These are phyloP conservation scores for Heliosperma pusillum DNA, from an alignment of 148 eudicot species.

Conservation along the genomic window DNA sequence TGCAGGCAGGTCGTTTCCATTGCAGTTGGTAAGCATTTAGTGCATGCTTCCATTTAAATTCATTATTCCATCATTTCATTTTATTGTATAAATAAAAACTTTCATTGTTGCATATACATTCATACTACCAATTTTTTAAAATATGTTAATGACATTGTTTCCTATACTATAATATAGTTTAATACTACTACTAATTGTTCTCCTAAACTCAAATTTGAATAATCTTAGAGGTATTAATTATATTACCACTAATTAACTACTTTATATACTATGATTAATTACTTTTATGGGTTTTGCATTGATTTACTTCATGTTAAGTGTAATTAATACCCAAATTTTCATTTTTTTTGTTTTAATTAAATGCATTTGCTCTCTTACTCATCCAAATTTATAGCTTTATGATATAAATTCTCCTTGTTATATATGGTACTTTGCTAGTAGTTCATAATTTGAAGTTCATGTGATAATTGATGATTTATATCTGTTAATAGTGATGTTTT, in stretches of 20 bases:
- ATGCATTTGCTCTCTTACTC: background rate
- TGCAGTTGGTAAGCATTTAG: slow-evolving; percentile 85
- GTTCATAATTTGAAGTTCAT: background rate
- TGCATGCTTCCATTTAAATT: slow-evolving; percentile 31
- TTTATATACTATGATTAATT: background rate
- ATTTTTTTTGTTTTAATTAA: background rate
- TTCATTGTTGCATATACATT: no score
- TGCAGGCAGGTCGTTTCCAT: slow-evolving; percentile 42
- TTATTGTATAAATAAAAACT: no score
- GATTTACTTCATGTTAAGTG: background rate
- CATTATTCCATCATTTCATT: no score
- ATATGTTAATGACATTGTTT: no score
- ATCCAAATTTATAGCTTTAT: slow-evolving; percentile 3
- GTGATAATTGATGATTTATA: no score
- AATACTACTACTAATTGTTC: no score
- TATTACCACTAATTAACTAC: background rate
- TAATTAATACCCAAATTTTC: slow-evolving; percentile 2
- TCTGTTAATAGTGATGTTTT: background rate
- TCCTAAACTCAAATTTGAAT: no score
- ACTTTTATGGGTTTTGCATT: slow-evolving; percentile 11
- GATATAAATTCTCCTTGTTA: slow-evolving; percentile 19
- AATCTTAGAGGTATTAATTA: slow-evolving; percentile 14
- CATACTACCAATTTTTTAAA: no score
- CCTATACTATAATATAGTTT: no score
- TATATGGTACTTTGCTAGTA: background rate